Percentiles rank a stretch among this genome's conserved stretches.
These are phyloP conservation scores for Senecio squalidus DNA, from an alignment of 140 eudicot genomes.

Conservation along the genomic window DNA sequence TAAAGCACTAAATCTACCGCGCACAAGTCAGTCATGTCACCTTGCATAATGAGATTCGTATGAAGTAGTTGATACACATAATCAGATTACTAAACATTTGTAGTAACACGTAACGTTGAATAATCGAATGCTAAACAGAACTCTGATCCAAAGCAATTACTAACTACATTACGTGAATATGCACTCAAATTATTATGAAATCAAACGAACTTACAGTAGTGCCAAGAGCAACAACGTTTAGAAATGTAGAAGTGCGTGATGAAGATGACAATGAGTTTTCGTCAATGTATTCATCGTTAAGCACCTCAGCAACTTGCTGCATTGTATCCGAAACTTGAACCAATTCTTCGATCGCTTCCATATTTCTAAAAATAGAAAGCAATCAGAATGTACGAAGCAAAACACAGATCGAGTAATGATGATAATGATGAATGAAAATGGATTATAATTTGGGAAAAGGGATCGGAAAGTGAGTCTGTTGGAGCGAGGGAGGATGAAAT, in stretches of 20 bases:
- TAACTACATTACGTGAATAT: not conserved
- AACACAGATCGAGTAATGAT: not conserved
- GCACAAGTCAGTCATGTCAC: too few species aligned
- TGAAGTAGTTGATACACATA: too few species aligned
- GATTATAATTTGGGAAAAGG: too few species aligned
- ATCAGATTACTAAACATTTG: too few species aligned
- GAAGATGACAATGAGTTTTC: slow-evolving; percentile 52
- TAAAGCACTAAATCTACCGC: too few species aligned
- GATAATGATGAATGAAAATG: not conserved
- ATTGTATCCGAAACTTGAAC: slow-evolving; percentile 69
- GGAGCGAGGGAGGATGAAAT: too few species aligned
- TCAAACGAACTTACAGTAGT: slow-evolving; percentile 10
- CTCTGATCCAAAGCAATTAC: not conserved
- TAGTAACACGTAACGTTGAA: not conserved
- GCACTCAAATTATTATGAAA: slow-evolving; percentile 1
- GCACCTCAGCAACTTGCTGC: slow-evolving; percentile 84
- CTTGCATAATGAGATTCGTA: too few species aligned
- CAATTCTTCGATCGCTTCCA: slow-evolving; percentile 92
- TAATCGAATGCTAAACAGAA: not conserved
- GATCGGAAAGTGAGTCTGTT: too few species aligned
- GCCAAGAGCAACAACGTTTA: slow-evolving; percentile 48
- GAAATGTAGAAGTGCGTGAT: slow-evolving; percentile 37
- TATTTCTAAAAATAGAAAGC: slow-evolving; percentile 4
- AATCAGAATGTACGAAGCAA: too few species aligned
- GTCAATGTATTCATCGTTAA: slow-evolving; percentile 83